Evolutionary conservation across 306 rosid genomes (phyloP).

Genomic region (Citrullus colocynthis): DNA sequence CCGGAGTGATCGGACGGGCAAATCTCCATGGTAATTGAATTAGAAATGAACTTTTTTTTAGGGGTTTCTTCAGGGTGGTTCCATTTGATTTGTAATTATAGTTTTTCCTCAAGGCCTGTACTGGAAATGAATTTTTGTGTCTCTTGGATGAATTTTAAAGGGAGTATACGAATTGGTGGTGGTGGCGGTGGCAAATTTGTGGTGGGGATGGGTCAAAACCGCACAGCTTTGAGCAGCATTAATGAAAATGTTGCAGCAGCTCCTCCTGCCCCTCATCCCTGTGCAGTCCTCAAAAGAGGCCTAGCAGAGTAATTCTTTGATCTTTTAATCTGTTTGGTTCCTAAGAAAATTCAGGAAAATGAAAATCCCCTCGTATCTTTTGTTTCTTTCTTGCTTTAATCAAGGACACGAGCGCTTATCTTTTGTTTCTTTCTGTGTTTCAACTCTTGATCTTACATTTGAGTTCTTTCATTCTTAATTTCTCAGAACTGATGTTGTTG

Average conservation of each 20-base stretch:
- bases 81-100: not conserved
- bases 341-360: not conserved
- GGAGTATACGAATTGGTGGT: conserved; percentile 8
- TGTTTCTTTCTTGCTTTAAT: not conserved
- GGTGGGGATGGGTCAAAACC: conserved; percentile 21
- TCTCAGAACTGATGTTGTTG: conserved; percentile 13
- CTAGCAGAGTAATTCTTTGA: conserved; percentile 21
- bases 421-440: not conserved
- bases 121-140: not conserved
- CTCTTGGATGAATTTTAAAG: conserved; percentile 2
- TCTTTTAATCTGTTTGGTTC: not conserved
- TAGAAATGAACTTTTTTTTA: not conserved
- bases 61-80: not conserved
- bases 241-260: conserved; percentile 18
- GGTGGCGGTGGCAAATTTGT: conserved; percentile 20
- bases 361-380: not conserved
- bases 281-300: conserved; percentile 22
- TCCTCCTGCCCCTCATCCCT: conserved; percentile 17
- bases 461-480: not conserved
- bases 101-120: not conserved
- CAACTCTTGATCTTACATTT: not conserved
- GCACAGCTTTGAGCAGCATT: conserved; percentile 29
- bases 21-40: conserved; percentile 20
- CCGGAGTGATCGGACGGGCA: conserved; percentile 16
- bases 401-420: not conserved